Conservation (phyloP, 129 eudicot genomes). For the Silybum marianum region DNA sequence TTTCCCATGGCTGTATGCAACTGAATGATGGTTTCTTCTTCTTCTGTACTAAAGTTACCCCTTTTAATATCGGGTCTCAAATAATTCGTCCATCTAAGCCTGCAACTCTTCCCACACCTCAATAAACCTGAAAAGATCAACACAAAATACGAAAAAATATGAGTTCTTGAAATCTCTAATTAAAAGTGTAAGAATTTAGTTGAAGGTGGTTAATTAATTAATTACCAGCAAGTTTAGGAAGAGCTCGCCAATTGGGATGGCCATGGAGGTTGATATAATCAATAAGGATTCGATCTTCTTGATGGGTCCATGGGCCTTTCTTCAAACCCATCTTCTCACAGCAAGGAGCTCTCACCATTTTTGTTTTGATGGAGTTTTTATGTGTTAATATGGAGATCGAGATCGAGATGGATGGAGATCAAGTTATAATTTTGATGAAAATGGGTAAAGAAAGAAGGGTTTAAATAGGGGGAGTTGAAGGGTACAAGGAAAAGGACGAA, state of each 20-base stretch:
- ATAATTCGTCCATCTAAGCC: slow-evolving; percentile 76
- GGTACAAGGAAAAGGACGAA: slow-evolving; percentile 18
- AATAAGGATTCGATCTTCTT: slow-evolving; percentile 63
- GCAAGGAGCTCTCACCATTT: slow-evolving; percentile 81
- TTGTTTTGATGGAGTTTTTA: background rate
- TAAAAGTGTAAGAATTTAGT: background rate
- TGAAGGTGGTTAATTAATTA: background rate
- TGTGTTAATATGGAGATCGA: background rate
- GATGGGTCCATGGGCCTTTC: slow-evolving; percentile 80
- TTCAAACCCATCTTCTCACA: slow-evolving; percentile 83
- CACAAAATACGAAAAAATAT: background rate
- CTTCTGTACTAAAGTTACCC: slow-evolving; percentile 63
- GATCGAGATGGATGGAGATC: too few relatives aligned
- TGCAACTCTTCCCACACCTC: slow-evolving; percentile 75
- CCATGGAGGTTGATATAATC: slow-evolving; percentile 50
- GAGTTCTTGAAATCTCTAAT: background rate
- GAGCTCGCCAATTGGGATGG: slow-evolving; percentile 85
- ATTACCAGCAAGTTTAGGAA: slow-evolving; percentile 78
- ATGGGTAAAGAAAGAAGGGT: slow-evolving; percentile 1
- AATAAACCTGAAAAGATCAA: slow-evolving; percentile 43
- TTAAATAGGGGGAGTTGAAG: slow-evolving; percentile 17
- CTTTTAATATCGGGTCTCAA: slow-evolving; percentile 63
- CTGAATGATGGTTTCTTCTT: slow-evolving; percentile 59
- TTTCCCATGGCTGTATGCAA: slow-evolving; percentile 61
- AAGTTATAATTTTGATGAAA: background rate